Conservation (phyloP, 495 filamentous ascomycete genomes). For the Neurospora pannonica region DNA sequence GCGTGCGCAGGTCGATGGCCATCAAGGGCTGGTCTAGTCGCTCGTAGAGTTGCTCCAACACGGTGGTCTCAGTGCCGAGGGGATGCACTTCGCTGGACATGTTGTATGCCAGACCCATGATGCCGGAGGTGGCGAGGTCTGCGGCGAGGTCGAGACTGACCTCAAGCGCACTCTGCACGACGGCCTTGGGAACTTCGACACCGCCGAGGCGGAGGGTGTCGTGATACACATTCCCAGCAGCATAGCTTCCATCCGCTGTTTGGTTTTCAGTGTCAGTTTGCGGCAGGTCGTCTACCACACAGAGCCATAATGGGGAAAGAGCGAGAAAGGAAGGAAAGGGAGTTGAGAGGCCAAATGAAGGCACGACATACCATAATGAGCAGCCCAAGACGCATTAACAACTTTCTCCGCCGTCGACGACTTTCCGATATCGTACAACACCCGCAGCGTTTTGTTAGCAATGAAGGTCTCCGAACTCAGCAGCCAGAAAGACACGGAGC, state of each 20-base stretch:
- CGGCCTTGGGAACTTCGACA: slow-evolving; percentile 52
- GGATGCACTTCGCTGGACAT: slow-evolving; percentile 31
- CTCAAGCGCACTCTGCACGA: slow-evolving; percentile 30
- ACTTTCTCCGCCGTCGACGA: slow-evolving; percentile 51
- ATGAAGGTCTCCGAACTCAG: slow-evolving; percentile 12
- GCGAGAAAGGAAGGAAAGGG: not conserved
- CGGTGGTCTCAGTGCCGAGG: slow-evolving; percentile 41
- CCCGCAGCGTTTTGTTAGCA: slow-evolving; percentile 1
- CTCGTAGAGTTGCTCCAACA: slow-evolving; percentile 57
- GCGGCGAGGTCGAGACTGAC: slow-evolving; percentile 22
- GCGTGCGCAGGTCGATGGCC: slow-evolving; percentile 58
- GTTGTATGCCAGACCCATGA: slow-evolving; percentile 25
- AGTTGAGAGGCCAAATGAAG: not conserved
- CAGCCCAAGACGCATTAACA: slow-evolving; percentile 50
- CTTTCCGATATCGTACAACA: slow-evolving; percentile 34
- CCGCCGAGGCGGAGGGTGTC: slow-evolving; percentile 27
- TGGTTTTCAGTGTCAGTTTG: not conserved
- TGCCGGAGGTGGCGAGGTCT: slow-evolving; percentile 21
- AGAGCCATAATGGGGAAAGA: not conserved
- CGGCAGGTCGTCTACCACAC: not conserved
- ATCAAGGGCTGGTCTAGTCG: slow-evolving; percentile 44
- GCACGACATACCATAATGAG: slow-evolving; percentile 55
- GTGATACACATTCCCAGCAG: slow-evolving; percentile 27
- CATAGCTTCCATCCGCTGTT: slow-evolving; percentile 18
- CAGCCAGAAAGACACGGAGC: slow-evolving; percentile 55